phyloP scores from a whole-genome alignment of 257 asterid species.

The Nicotiana undulata region DNA sequence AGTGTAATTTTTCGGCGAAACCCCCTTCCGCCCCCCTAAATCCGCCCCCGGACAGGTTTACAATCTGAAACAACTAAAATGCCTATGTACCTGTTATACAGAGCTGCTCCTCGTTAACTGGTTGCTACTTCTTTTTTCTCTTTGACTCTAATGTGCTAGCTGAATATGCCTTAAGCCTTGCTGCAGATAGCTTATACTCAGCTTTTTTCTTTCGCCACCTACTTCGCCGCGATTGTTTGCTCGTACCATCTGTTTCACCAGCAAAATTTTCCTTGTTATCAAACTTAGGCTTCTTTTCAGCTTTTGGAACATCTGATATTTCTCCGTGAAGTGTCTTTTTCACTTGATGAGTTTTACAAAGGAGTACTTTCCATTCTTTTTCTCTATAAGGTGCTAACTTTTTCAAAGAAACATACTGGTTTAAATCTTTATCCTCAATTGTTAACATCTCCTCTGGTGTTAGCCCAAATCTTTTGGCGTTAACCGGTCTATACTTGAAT shows the following conservation, averaged over 20 bases:
- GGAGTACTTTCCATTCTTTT: conserved; percentile 74
- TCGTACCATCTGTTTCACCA: conserved; percentile 12
- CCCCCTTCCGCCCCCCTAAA: too few species aligned
- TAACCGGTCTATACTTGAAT: conserved; percentile 61
- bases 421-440: conserved; percentile 63
- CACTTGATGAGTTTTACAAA: conserved; percentile 31
- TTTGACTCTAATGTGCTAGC: conserved; percentile 39
- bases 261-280: conserved; percentile 15
- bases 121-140: conserved; percentile 35
- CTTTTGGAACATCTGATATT: conserved; percentile 1
- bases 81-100: neutral
- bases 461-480: conserved; percentile 52
- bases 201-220: conserved; percentile 47
- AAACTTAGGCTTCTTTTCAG: conserved; percentile 16
- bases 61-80: too few species aligned
- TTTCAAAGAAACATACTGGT: conserved; percentile 67
- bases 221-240: conserved; percentile 28
- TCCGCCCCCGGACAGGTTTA: too few species aligned
- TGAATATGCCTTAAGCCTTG: conserved; percentile 57
- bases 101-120: neutral
- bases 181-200: conserved; percentile 35
- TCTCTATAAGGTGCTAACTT: conserved; percentile 75
- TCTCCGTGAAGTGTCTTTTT: conserved; percentile 27
- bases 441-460: conserved; percentile 38
- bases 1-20: too few species aligned